Percentiles rank a stretch among this genome's conserved stretches.
phyloP scores from a whole-genome alignment of 768 basidiomycete genomes.

The Pleurotus tuoliensis region DNA sequence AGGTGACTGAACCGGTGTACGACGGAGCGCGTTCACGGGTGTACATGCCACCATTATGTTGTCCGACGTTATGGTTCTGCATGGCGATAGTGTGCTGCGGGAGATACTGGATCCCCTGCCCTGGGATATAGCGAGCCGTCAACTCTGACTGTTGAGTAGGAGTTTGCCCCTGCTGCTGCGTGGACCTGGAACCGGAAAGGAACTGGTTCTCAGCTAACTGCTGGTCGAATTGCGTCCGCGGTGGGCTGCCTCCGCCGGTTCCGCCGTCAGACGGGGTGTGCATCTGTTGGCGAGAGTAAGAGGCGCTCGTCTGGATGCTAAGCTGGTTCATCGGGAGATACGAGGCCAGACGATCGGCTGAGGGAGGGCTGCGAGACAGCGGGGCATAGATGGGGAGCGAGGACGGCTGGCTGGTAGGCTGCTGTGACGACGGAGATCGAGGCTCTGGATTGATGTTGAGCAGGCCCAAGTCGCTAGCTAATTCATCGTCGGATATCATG shows the following conservation, averaged over 20 bases:
- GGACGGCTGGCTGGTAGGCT: slow-evolving; percentile 64
- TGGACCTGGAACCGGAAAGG: slow-evolving; percentile 20
- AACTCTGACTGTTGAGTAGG: slow-evolving; percentile 30
- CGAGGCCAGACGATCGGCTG: slow-evolving; percentile 45
- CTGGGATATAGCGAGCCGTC: slow-evolving; percentile 60
- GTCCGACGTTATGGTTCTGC: slow-evolving; percentile 18
- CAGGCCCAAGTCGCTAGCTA: slow-evolving; percentile 65
- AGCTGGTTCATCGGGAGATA: slow-evolving; percentile 59
- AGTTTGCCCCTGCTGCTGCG: slow-evolving; percentile 20
- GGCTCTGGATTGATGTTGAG: slow-evolving; percentile 52
- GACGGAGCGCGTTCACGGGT: slow-evolving; percentile 38
- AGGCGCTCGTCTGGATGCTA: slow-evolving; percentile 46
- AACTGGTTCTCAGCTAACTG: slow-evolving; percentile 38
- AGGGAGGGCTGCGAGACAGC: slow-evolving; percentile 53
- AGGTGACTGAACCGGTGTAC: slow-evolving; percentile 35
- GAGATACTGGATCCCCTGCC: slow-evolving; percentile 60
- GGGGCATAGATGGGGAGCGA: slow-evolving; percentile 77
- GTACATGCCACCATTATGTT: slow-evolving; percentile 25
- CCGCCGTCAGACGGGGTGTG: slow-evolving; percentile 65
- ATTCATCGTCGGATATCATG: slow-evolving; percentile 75
- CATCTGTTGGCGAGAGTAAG: slow-evolving; percentile 44
- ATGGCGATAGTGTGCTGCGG: slow-evolving; percentile 28
- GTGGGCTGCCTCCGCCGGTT: slow-evolving; percentile 46
- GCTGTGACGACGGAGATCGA: slow-evolving; percentile 38
- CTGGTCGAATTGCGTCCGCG: slow-evolving; percentile 39